phyloP scores from a whole-genome alignment of 2,329 filamentous ascomycete species.

The Dactylellina sp. region DNA sequence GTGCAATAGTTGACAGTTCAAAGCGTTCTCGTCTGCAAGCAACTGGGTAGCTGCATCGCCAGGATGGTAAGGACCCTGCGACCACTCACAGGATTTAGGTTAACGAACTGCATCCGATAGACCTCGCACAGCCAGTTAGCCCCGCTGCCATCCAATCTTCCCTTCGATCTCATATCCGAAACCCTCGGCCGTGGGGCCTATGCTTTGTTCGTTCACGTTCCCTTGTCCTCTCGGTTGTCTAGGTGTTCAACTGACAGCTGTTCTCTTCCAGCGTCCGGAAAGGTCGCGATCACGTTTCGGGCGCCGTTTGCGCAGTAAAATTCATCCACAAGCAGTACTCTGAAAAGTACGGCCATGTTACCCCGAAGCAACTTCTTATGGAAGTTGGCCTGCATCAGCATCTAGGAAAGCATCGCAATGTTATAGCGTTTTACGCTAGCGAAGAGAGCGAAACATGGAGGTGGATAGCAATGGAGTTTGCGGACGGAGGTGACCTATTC shows the following conservation, averaged over 20 bases:
- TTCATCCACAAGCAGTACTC: constrained; percentile 99
- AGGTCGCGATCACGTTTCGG: constrained; percentile 66
- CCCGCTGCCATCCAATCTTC: constrained; percentile 83
- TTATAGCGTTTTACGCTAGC: constrained; percentile 90
- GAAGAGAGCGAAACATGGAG: constrained; percentile 88
- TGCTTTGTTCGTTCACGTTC: constrained; percentile 78
- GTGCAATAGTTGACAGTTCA: too few species aligned
- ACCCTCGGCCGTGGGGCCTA: constrained; percentile 97
- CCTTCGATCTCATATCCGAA: constrained; percentile 93
- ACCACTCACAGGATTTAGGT: neutral
- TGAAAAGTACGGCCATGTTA: constrained; percentile 85
- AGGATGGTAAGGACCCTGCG: constrained; percentile 22
- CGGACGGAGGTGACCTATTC: constrained; percentile 94
- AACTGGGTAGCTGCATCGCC: too few species aligned
- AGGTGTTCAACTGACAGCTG: constrained; percentile 40
- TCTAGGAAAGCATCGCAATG: constrained; percentile 88
- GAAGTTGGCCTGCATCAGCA: constrained; percentile 91
- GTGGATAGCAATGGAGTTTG: constrained; percentile 98
- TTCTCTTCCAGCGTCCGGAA: constrained; percentile 80
- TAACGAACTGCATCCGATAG: constrained; percentile 27
- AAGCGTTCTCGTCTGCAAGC: too few species aligned
- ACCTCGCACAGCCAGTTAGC: constrained; percentile 73
- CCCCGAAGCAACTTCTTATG: constrained; percentile 87
- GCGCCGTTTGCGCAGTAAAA: constrained; percentile 90
- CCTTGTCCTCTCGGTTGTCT: constrained; percentile 7